Percentiles rank a stretch among this genome's conserved stretches.
Conservation (phyloP, 441 rosid genomes). For the Pelargonium citronellum region DNA sequence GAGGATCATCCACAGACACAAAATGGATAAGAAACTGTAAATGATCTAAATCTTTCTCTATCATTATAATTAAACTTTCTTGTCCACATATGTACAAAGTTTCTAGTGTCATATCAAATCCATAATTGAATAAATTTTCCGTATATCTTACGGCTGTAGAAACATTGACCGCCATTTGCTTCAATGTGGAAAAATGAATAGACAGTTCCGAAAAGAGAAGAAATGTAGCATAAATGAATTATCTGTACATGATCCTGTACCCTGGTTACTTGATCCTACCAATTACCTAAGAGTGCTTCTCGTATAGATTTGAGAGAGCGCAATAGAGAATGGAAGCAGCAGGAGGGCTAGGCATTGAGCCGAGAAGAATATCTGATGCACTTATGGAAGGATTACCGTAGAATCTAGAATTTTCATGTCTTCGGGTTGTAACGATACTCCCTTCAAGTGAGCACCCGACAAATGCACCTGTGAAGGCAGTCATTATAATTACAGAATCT, state of each 20-base stretch:
- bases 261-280: background rate
- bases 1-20: no score
- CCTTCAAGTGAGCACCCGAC: constrained; percentile 93
- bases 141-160: no score
- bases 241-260: no score
- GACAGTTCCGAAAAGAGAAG: no score
- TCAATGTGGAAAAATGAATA: background rate
- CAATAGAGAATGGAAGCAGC: constrained; percentile 76
- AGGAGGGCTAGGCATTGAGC: constrained; percentile 77
- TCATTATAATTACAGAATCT: no score
- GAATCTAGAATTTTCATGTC: constrained; percentile 65
- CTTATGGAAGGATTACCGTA: constrained; percentile 78
- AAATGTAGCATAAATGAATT: no score
- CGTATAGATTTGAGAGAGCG: constrained; percentile 61
- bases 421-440: constrained; percentile 68
- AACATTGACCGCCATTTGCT: background rate
- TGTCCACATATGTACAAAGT: background rate
- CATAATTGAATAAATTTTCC: no score
- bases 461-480: constrained; percentile 88
- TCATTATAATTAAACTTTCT: background rate
- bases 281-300: constrained; percentile 25
- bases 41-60: background rate
- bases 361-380: constrained; percentile 72
- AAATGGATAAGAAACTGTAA: no score
- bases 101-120: background rate